Evolutionary conservation across 2,329 filamentous ascomycete species (phyloP).

Genomic region (Aureobasidium melanogenum): DNA sequence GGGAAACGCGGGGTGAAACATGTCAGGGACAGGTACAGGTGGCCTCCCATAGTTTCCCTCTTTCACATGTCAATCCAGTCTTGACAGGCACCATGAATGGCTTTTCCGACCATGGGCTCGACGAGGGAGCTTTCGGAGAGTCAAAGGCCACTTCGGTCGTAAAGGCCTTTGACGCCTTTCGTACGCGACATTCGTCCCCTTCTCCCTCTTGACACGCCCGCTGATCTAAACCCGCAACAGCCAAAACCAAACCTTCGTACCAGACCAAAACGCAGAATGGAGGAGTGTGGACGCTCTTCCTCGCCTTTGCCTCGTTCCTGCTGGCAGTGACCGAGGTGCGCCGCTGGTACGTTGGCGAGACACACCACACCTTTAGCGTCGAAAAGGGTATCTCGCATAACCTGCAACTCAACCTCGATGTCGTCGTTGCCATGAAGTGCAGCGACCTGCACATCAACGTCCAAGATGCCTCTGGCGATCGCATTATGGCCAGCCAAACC

Average conservation of each 20-base stretch:
- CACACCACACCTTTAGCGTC: slow-evolving; percentile 84
- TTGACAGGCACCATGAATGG: slow-evolving; percentile 58
- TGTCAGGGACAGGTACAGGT: slow-evolving; percentile 6
- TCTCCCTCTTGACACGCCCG: not conserved
- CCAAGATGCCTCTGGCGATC: slow-evolving; percentile 87
- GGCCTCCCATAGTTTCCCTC: not conserved
- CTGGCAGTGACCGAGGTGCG: slow-evolving; percentile 70
- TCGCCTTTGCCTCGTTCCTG: slow-evolving; percentile 63
- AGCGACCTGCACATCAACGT: slow-evolving; percentile 89
- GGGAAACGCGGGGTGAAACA: not conserved
- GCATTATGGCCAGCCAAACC: slow-evolving; percentile 70
- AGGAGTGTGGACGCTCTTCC: slow-evolving; percentile 85
- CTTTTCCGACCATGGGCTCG: slow-evolving; percentile 59
- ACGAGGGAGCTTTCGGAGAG: slow-evolving; percentile 74
- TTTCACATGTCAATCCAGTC: slow-evolving; percentile 6
- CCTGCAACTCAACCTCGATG: slow-evolving; percentile 90
- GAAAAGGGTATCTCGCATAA: slow-evolving; percentile 82
- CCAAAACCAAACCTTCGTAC: slow-evolving; percentile 93
- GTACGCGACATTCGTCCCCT: slow-evolving; percentile 47
- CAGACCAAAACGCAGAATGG: slow-evolving; percentile 75
- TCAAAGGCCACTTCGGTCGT: slow-evolving; percentile 52
- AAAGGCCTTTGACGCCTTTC: slow-evolving; percentile 93
- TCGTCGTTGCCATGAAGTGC: slow-evolving; percentile 87
- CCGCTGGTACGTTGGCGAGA: slow-evolving; percentile 76
- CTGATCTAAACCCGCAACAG: slow-evolving; percentile 36